phyloP scores from a whole-genome alignment of 768 basidiomycete genomes.

The Kwoniella bestiolae region DNA sequence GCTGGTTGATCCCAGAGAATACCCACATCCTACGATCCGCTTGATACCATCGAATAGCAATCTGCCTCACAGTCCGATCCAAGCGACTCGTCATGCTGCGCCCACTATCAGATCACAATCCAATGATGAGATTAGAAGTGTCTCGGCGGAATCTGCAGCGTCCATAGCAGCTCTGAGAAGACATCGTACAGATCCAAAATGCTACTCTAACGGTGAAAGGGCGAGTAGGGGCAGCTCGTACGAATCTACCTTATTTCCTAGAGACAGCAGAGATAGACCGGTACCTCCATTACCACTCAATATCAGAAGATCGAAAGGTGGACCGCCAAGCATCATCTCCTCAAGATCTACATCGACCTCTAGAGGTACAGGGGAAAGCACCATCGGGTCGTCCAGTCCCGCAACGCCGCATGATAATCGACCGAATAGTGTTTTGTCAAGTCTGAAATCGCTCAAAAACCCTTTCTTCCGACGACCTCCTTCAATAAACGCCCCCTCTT shows the following conservation, averaged over 20 bases:
- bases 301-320: conserved; percentile 6
- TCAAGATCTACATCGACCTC: not conserved
- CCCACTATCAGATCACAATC: conserved; percentile 23
- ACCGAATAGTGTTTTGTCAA: conserved; percentile 19
- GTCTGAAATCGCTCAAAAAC: conserved; percentile 13
- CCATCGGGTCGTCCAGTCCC: conserved; percentile 2
- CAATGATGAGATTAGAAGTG: conserved; percentile 20
- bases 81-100: conserved; percentile 8
- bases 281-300: conserved; percentile 32
- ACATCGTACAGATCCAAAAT: conserved; percentile 34
- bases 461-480: conserved; percentile 2
- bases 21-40: conserved; percentile 31
- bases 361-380: conserved; percentile 4
- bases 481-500: conserved; percentile 8
- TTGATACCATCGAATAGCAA: conserved; percentile 23
- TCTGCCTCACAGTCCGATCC: not conserved
- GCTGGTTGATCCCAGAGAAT: not conserved
- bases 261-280: conserved; percentile 17
- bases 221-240: not conserved
- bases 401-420: conserved; percentile 3
- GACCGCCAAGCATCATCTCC: conserved; percentile 11
- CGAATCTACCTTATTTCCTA: conserved; percentile 3
- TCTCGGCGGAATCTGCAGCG: not conserved
- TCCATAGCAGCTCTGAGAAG: conserved; percentile 18
- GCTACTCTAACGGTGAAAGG: conserved; percentile 9